These are phyloP conservation scores for Neofusicoccum parvum DNA, from an alignment of 2,329 filamentous ascomycete genomes.

Conservation along the genomic window DNA sequence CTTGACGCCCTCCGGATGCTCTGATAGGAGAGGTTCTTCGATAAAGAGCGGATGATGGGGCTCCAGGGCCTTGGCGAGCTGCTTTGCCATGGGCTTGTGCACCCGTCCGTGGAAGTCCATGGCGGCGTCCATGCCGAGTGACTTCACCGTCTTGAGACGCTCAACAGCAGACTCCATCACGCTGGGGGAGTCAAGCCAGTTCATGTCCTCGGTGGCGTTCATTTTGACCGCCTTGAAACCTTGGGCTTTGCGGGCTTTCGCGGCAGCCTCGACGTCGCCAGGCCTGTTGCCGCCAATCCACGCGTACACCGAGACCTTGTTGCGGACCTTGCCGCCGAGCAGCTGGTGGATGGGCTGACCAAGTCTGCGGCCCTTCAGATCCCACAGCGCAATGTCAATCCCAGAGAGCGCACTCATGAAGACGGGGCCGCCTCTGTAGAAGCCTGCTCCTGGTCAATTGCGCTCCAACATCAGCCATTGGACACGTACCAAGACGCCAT, in stretches of 20 bases:
- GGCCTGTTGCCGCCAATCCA: conserved; percentile 80
- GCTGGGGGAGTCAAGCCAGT: conserved; percentile 73
- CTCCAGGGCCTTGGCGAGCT: conserved; percentile 68
- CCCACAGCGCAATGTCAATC: conserved; percentile 79
- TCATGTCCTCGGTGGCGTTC: conserved; percentile 76
- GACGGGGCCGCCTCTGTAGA: conserved; percentile 77
- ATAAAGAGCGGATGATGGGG: conserved; percentile 73
- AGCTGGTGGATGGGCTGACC: conserved; percentile 73
- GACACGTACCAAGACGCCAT: conserved; percentile 52
- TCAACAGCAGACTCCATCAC: conserved; percentile 66
- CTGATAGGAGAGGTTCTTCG: conserved; percentile 71
- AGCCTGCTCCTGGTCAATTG: conserved; percentile 46
- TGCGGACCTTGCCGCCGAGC: conserved; percentile 72
- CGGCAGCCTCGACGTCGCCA: conserved; percentile 64
- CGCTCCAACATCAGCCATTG: conserved; percentile 30
- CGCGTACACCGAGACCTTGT: conserved; percentile 71
- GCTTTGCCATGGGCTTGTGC: conserved; percentile 80
- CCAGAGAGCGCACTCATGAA: conserved; percentile 79
- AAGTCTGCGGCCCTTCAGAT: conserved; percentile 67
- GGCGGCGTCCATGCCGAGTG: conserved; percentile 70
- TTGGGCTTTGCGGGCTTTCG: conserved; percentile 60
- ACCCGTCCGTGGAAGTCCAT: conserved; percentile 78
- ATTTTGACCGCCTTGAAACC: conserved; percentile 73
- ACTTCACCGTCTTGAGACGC: conserved; percentile 68
- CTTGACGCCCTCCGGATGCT: conserved; percentile 68